A percentile compares a stretch with the other conserved stretches of the same genome.
These are phyloP conservation scores for Penicillium sp. DNA, from an alignment of 2,329 filamentous ascomycete genomes.

Conservation along the genomic window DNA sequence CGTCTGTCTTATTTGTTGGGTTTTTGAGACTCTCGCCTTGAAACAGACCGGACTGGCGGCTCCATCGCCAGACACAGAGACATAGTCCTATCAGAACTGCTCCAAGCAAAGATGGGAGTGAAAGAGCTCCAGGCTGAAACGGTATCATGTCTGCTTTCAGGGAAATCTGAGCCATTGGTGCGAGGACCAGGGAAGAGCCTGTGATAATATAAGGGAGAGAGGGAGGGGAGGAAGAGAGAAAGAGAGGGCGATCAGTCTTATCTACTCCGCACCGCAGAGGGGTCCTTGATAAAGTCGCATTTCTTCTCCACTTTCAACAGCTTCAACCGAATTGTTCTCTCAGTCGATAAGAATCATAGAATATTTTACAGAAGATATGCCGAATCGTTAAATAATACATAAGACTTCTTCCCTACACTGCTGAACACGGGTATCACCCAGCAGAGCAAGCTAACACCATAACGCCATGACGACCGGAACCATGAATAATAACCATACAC, in stretches of 20 bases:
- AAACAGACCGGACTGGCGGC: background rate
- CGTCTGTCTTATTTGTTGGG: background rate
- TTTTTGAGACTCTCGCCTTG: background rate
- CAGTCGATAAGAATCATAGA: background rate
- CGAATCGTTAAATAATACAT: background rate
- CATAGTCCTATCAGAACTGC: background rate
- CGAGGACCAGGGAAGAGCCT: background rate
- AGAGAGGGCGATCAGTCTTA: background rate
- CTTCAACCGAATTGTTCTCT: background rate
- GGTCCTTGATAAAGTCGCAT: background rate
- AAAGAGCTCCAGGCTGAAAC: background rate
- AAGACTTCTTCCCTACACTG: background rate
- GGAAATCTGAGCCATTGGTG: background rate
- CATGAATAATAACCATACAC: background rate
- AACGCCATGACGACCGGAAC: background rate
- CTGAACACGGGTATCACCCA: conserved; percentile 1
- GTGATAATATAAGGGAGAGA: too few relatives aligned
- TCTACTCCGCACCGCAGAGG: background rate
- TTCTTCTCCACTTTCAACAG: background rate
- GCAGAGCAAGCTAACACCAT: background rate
- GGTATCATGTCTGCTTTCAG: background rate
- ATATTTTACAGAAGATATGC: background rate
- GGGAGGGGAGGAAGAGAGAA: too few relatives aligned
- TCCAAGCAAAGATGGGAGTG: background rate
- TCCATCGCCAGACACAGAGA: background rate